Evolutionary conservation across 345 rosid species (phyloP).

Genomic region (Syzygium aromaticum): DNA sequence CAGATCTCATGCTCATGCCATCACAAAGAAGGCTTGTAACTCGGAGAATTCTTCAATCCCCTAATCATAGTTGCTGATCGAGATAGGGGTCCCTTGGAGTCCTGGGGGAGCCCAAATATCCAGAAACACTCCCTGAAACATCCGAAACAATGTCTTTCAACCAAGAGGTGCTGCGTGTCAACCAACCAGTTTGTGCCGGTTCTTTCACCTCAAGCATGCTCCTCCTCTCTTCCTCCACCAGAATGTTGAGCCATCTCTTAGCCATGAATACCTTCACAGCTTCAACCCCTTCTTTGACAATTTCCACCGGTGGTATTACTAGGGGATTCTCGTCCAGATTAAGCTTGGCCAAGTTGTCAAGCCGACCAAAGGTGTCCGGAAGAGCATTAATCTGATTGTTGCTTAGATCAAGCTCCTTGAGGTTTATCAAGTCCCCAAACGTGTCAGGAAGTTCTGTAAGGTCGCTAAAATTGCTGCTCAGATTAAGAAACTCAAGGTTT

Average conservation of each 20-base stretch:
- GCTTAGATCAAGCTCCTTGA: constrained; percentile 79
- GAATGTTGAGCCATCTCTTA: constrained; percentile 59
- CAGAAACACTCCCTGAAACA: constrained; percentile 39
- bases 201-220: constrained; percentile 43
- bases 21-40: neutral
- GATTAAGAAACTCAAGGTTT: constrained; percentile 62
- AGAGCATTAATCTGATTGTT: constrained; percentile 85
- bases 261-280: constrained; percentile 69
- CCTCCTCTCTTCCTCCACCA: constrained; percentile 63
- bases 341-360: constrained; percentile 59
- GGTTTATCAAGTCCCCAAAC: constrained; percentile 64
- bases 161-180: constrained; percentile 76
- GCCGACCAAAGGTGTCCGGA: constrained; percentile 77
- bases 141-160: constrained; percentile 40
- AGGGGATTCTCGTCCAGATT: constrained; percentile 72
- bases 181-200: constrained; percentile 51
- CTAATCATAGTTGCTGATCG: constrained; percentile 57
- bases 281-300: constrained; percentile 60
- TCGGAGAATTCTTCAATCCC: neutral
- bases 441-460: constrained; percentile 69
- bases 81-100: constrained; percentile 54
- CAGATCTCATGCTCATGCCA: neutral
- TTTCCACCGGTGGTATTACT: constrained; percentile 48
- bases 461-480: constrained; percentile 76
- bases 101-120: constrained; percentile 29